phyloP scores from a whole-genome alignment of 495 filamentous ascomycete genomes.

The Trichoderma reesei region DNA sequence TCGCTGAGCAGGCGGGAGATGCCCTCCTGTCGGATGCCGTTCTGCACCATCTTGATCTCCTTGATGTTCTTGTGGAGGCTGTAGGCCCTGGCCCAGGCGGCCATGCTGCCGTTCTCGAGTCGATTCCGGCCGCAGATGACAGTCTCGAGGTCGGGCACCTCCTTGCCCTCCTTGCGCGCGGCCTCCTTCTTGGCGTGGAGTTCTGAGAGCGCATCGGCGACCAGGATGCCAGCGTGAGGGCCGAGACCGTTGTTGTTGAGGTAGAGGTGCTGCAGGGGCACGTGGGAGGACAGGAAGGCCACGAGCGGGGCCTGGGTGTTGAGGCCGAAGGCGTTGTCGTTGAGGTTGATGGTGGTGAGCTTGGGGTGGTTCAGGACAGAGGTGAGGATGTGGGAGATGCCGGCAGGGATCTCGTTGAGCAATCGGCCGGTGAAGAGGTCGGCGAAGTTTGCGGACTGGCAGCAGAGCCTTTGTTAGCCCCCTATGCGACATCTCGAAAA shows the following conservation, averaged over 20 bases:
- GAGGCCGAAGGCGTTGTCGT: conserved; percentile 95
- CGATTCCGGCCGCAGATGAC: conserved; percentile 93
- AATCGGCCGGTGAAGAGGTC: conserved; percentile 96
- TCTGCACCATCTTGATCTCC: conserved; percentile 94
- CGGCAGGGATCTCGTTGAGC: conserved; percentile 85
- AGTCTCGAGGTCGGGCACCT: conserved; percentile 76
- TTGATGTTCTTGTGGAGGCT: conserved; percentile 68
- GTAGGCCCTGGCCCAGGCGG: conserved; percentile 81
- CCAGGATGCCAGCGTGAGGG: conserved; percentile 72
- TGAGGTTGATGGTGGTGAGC: conserved; percentile 86
- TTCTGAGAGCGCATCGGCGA: conserved; percentile 74
- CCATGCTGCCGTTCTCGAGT: conserved; percentile 92
- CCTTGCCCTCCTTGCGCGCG: conserved; percentile 53
- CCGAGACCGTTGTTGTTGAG: conserved; percentile 99
- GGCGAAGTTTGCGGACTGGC: conserved; percentile 73
- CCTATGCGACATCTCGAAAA: too few relatives aligned
- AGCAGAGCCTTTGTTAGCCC: conserved; percentile 15
- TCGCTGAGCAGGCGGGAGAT: conserved; percentile 66
- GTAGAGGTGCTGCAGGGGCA: conserved; percentile 81
- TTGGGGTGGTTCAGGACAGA: conserved; percentile 73
- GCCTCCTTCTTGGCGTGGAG: conserved; percentile 67
- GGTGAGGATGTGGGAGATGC: conserved; percentile 73
- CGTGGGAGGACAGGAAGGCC: conserved; percentile 75
- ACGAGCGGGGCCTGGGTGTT: conserved; percentile 78
- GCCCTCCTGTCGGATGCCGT: conserved; percentile 92